Conservation (phyloP, 345 rosid genomes). For the Conringia planisiliqua region DNA sequence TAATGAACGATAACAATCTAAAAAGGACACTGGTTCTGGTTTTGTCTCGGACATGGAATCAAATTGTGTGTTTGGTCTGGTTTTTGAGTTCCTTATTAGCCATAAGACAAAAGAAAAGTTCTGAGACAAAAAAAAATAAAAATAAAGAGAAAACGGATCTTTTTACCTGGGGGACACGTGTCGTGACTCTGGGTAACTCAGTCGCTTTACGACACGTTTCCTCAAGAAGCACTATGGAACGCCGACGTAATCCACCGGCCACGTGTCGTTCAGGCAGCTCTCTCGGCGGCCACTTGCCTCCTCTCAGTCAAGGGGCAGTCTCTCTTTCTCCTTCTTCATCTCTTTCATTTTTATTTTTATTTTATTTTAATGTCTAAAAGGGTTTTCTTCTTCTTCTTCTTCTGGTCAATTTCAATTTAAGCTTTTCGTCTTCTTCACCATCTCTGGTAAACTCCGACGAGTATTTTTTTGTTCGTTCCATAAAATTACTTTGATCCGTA, state of each 20-base stretch:
- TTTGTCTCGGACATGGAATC: neutral
- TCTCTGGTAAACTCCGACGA: constrained; percentile 20
- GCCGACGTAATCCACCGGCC: constrained; percentile 42
- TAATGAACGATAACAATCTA: neutral
- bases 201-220: constrained; percentile 37
- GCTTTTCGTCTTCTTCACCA: constrained; percentile 9
- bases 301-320: constrained; percentile 31
- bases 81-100: neutral
- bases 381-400: neutral
- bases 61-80: neutral
- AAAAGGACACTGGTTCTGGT: neutral
- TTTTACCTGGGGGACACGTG: constrained; percentile 33
- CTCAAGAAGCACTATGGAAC: constrained; percentile 25
- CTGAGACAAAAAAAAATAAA: neutral
- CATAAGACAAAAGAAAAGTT: neutral
- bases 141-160: constrained; percentile 25
- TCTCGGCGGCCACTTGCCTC: constrained; percentile 68
- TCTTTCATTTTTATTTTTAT: neutral
- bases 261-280: constrained; percentile 58
- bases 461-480: neutral
- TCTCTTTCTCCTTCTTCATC: constrained; percentile 26
- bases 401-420: neutral
- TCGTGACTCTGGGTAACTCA: constrained; percentile 10
- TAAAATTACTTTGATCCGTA: neutral
- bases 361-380: constrained; percentile 9